Evolutionary conservation across 768 basidiomycete species (phyloP).

Genomic region (Kwoniella sp.): DNA sequence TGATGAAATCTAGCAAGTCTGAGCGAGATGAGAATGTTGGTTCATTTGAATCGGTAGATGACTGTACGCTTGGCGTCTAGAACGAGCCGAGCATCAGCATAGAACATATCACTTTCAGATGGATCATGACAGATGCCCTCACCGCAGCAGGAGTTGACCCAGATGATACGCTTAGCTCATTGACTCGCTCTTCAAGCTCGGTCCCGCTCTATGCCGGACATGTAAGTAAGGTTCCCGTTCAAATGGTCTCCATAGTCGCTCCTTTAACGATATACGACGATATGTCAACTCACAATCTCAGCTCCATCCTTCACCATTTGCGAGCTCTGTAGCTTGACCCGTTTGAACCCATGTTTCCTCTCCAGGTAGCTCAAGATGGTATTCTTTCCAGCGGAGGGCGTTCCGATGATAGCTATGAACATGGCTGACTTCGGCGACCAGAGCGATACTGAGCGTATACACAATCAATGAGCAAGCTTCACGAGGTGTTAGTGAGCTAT

Average conservation of each 20-base stretch:
- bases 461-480: too few species aligned
- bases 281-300: slow-evolving; percentile 25
- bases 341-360: slow-evolving; percentile 49
- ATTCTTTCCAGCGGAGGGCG: slow-evolving; percentile 56
- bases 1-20: slow-evolving; percentile 71
- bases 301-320: slow-evolving; percentile 17
- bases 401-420: slow-evolving; percentile 58
- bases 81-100: not conserved
- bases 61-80: slow-evolving; percentile 5
- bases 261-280: not conserved
- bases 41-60: not conserved
- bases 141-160: slow-evolving; percentile 7
- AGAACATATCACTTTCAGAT: too few species aligned
- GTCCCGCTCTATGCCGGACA: slow-evolving; percentile 3
- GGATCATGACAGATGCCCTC: not conserved
- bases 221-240: not conserved
- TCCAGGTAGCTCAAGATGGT: slow-evolving; percentile 55
- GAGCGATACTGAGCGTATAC: too few species aligned
- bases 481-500: too few species aligned
- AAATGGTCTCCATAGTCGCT: too few species aligned
- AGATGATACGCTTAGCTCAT: slow-evolving; percentile 22
- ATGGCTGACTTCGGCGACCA: slow-evolving; percentile 36
- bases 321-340: slow-evolving; percentile 43
- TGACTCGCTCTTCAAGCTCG: slow-evolving; percentile 19
- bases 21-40: slow-evolving; percentile 60